Evolutionary conservation across 345 rosid genomes (phyloP).

Genomic region (Firmiana major): DNA sequence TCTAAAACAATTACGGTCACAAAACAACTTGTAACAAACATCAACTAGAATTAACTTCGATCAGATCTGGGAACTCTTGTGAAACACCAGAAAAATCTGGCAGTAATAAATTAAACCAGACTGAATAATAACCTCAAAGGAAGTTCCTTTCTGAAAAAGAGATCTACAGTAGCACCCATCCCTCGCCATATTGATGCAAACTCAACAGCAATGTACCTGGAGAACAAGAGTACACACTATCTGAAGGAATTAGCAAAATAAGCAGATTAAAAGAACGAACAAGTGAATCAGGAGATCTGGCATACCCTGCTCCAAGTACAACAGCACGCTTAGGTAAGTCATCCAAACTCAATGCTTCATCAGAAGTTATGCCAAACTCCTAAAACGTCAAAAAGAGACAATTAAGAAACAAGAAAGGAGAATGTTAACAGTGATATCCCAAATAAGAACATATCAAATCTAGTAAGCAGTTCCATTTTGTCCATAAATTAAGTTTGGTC

Average conservation of each 20-base stretch:
- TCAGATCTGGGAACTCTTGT: neutral
- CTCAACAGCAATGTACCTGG: slow-evolving; percentile 96
- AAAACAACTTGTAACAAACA: neutral
- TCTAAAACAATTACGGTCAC: neutral
- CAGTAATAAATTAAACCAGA: slow-evolving; percentile 11
- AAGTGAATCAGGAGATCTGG: slow-evolving; percentile 9
- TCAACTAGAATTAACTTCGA: neutral
- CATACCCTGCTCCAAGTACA: slow-evolving; percentile 96
- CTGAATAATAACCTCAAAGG: slow-evolving; percentile 65
- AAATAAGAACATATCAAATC: neutral
- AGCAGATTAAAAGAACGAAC: slow-evolving; percentile 14
- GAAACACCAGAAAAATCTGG: neutral
- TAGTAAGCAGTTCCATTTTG: neutral
- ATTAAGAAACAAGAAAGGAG: neutral
- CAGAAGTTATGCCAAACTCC: slow-evolving; percentile 98
- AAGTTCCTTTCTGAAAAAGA: slow-evolving; percentile 87
- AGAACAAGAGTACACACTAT: slow-evolving; percentile 18
- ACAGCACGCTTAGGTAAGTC: slow-evolving; percentile 86
- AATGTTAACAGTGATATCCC: neutral
- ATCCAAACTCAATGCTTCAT: slow-evolving; percentile 97
- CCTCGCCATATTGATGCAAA: slow-evolving; percentile 99
- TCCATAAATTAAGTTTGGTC: neutral
- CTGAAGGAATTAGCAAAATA: slow-evolving; percentile 17
- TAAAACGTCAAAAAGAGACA: slow-evolving; percentile 22
- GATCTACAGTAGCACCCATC: slow-evolving; percentile 85